phyloP scores from a whole-genome alignment of 805 yeast genomes.

The Cephaloascus fragrans region DNA sequence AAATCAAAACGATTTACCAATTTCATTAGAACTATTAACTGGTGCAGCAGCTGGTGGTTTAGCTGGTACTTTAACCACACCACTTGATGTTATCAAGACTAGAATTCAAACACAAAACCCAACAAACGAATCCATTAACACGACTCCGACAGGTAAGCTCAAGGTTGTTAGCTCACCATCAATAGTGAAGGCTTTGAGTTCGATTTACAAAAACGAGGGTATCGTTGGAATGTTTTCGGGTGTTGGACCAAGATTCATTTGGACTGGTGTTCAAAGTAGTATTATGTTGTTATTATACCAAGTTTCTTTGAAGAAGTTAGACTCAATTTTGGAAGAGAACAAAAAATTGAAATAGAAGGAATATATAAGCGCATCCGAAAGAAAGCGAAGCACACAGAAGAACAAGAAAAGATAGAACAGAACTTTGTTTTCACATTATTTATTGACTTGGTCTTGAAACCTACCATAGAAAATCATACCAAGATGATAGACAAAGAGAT shows the following conservation, averaged over 20 bases:
- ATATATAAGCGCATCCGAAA: no score
- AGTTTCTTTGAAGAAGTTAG: conserved; percentile 50
- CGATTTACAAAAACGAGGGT: conserved; percentile 67
- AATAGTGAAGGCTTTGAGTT: conserved; percentile 20
- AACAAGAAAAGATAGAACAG: no score
- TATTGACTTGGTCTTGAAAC: no score
- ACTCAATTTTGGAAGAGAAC: conserved; percentile 8
- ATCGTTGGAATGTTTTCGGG: conserved; percentile 77
- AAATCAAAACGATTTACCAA: conserved; percentile 35
- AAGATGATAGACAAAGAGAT: no score
- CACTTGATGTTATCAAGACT: conserved; percentile 86
- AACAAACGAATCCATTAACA: background rate
- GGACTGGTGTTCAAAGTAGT: conserved; percentile 95
- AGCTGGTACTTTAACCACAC: conserved; percentile 85
- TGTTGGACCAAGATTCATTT: conserved; percentile 90
- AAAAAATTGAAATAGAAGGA: background rate
- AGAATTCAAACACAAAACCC: conserved; percentile 84
- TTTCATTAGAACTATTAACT: conserved; percentile 59
- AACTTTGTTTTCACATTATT: no score
- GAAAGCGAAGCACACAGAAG: no score
- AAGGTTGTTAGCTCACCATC: conserved; percentile 14
- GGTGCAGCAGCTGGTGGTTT: conserved; percentile 97
- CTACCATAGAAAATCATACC: no score
- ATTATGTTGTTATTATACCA: conserved; percentile 89
- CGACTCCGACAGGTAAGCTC: conserved; percentile 7